Percentiles rank a stretch among this genome's conserved stretches.
phyloP scores from a whole-genome alignment of 2,329 filamentous ascomycete species.

The Ophidiomyces ophidiicola region DNA sequence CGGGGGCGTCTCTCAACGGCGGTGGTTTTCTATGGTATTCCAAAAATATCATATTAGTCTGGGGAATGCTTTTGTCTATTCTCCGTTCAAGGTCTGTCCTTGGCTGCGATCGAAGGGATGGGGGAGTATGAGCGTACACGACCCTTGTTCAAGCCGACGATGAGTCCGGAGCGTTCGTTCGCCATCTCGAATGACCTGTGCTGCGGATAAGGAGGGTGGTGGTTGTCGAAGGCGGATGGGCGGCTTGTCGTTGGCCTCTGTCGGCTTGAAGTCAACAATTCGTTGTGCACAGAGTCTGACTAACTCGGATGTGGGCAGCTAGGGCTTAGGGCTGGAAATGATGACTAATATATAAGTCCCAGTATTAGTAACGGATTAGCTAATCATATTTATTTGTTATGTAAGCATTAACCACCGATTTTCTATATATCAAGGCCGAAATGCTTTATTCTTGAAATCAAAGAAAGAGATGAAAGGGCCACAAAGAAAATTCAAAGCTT shows the following conservation, averaged over 20 bases:
- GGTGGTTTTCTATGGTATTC: constrained; percentile 90
- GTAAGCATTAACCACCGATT: no score
- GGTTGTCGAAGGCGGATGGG: constrained; percentile 13
- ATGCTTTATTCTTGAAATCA: not conserved
- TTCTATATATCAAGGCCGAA: not conserved
- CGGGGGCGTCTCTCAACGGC: constrained; percentile 62
- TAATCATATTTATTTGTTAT: no score
- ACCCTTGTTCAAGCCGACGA: constrained; percentile 52
- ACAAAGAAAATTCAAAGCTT: not conserved
- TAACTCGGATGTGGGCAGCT: not conserved
- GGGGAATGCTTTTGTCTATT: not conserved
- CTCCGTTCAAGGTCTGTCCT: not conserved
- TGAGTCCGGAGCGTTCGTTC: constrained; percentile 43
- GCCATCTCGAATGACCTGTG: constrained; percentile 37
- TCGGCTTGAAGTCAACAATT: constrained; percentile 10
- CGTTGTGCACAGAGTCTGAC: constrained; percentile 7
- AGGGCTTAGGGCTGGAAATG: constrained; percentile 12
- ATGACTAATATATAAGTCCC: no score
- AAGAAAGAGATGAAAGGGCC: not conserved
- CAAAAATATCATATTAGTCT: constrained; percentile 32
- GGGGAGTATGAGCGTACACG: constrained; percentile 41
- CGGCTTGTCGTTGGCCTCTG: constrained; percentile 15
- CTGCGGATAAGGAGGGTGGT: constrained; percentile 16
- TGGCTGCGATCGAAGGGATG: constrained; percentile 13
- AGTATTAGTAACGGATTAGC: no score